Evolutionary conservation across 106 monocot genomes (phyloP), one percentile per base, ranked within the genome.

Genomic region (Allium fistulosum): DNA sequence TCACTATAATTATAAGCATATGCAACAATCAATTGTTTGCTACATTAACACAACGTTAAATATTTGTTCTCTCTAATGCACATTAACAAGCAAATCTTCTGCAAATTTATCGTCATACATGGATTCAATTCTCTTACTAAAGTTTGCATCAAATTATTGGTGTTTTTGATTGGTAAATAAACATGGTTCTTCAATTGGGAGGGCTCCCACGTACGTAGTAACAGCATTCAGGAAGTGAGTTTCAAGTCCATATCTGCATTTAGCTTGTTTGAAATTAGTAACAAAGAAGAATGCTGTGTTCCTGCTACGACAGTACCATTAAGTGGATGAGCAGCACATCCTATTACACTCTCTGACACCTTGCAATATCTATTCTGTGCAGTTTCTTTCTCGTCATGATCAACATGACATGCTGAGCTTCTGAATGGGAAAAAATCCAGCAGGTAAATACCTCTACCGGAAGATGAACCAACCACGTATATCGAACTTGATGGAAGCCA

Each of bases 271-370:
- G 87, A 87, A 67, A 83, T 9, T 71, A 87, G n/a, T 51, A 83
- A 71, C 71, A 87, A 69, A 11, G 83, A 75, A 50, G 80, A 83
- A 46, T 69, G 63, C 87, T 87, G 78, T 22, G 95, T 80, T 72
- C 95, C 95, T 73, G 83, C 95, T 50, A 91, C 71, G 59, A 96
- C 72, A 67, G 91, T 82, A 56, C 80, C 82, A 72, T 84, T 84
- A 47, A 80, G 75, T 10, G 91, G 95, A 85, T 96, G 95, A 48
- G 79, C 80, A 58, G 91, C 75, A 80, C 85, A 96, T 67, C 70
- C 87, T 45, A 78, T 17, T 50, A 86, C 72, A 48, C 50, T 27
- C 58, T 88, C 73, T 70, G 91, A 83, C 48, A 69, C 51, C 10
- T 68, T 69, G 72, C 91, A 58, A 61, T 78, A 84, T 63, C 66